Evolutionary conservation across 1,139 yeast genomes (phyloP), one percentile per base, ranked within the genome.

Genomic region (Meyerozyma sp.): DNA sequence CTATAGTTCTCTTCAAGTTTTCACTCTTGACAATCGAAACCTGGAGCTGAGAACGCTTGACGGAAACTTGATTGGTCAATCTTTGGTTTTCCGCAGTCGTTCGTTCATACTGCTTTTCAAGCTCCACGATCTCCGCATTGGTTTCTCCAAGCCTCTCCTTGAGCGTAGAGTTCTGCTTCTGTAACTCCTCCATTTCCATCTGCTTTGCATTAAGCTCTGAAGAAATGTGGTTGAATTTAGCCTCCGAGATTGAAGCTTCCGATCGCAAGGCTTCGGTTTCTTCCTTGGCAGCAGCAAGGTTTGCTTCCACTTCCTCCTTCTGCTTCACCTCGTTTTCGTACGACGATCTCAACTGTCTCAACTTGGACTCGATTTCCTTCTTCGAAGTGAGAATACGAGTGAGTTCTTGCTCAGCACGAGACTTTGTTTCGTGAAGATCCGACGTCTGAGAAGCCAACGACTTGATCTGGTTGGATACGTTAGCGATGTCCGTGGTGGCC

Each of bases 401-500:
- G 45, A 91, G 73, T 55, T 93, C 97, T 46, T 78, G 80, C 55
- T 85, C 91, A 0, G 95, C 89, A 48, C 81, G 77, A 21, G 79
- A 70, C 50, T 89, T 84, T 64, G 84, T 86, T 29, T 81, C 85
- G 49, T 81, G 82, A 29, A 87, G 73, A 14, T 74, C 76, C 0
- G 85, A 71, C 2, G 95, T 86, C 64, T 91, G 96, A 18, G 77
- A 66, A 2, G 90, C 77, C 51, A 90, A 72, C 0, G 96, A 84
- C 48, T 81, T 82, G 48, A 89, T 82, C 66, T 91, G 96, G 56
- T 84, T 88, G 1, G 95, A 85, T 40, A 86, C 74, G 54, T 91
- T 89, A 14, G 96, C 96, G 61, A 88, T 76, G 53, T 89, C 96
- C 3, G 93, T 79, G 13, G 94, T 82, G 3, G 95, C 91, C 49